Evolutionary conservation across 2,329 filamentous ascomycete species (phyloP).

Genomic region (Cladosporium sp.): DNA sequence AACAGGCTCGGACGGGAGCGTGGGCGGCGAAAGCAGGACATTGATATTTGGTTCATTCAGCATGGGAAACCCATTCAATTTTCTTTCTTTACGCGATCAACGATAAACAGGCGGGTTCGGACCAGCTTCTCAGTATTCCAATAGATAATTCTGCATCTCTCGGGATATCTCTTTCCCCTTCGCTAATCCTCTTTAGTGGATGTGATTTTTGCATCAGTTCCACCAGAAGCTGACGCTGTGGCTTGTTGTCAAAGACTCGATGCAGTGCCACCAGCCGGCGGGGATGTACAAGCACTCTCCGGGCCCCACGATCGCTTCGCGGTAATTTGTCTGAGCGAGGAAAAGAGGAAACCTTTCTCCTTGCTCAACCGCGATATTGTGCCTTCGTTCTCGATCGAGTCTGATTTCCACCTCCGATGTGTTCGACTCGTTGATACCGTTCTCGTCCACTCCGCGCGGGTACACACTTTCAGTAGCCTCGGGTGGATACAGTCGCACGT

Average conservation of each 20-base stretch:
- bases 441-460: conserved; percentile 57
- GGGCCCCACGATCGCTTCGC: conserved; percentile 73
- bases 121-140: too few species aligned
- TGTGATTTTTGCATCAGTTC: conserved; percentile 45
- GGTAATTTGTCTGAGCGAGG: conserved; percentile 52
- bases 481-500: conserved; percentile 82
- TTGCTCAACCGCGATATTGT: conserved; percentile 15
- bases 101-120: background rate
- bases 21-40: background rate
- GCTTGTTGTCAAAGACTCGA: conserved; percentile 76
- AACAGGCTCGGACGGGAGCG: background rate
- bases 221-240: conserved; percentile 99
- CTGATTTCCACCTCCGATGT: conserved; percentile 73
- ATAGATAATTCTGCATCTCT: too few species aligned
- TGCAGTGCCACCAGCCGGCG: conserved; percentile 97
- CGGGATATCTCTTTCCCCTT: too few species aligned
- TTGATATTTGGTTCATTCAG: background rate
- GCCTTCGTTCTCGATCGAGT: background rate
- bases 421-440: conserved; percentile 85
- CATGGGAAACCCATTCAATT: too few species aligned
- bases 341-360: conserved; percentile 52
- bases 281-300: conserved; percentile 89
- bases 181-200: too few species aligned
- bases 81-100: background rate
- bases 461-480: conserved; percentile 54